Conservation (phyloP, 352 stramenopile species). For the Pythium guiyangense region DNA sequence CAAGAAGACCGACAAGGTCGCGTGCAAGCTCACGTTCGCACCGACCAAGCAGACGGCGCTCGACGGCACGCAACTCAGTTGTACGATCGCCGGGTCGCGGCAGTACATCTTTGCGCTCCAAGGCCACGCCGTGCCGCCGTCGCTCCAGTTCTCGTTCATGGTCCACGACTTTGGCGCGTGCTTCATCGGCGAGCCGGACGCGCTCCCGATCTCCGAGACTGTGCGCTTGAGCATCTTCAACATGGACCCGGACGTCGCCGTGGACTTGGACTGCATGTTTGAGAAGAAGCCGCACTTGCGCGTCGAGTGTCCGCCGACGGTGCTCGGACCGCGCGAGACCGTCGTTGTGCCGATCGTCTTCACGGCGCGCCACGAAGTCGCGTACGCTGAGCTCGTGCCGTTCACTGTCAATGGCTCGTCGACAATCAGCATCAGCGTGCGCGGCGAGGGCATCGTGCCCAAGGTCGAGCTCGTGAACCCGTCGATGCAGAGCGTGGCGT, state of each 20-base stretch:
- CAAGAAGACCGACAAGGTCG: conserved; percentile 82
- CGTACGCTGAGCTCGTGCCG: conserved; percentile 83
- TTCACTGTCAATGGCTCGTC: conserved; percentile 90
- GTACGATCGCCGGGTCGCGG: conserved; percentile 82
- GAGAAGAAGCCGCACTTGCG: conserved; percentile 83
- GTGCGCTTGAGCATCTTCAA: conserved; percentile 78
- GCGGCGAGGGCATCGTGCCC: conserved; percentile 69
- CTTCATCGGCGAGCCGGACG: conserved; percentile 85
- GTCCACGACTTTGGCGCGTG: conserved; percentile 90
- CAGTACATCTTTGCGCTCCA: conserved; percentile 77
- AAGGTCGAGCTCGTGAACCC: conserved; percentile 88
- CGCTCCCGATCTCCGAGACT: conserved; percentile 46
- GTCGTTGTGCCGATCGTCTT: conserved; percentile 85
- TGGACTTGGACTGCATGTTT: conserved; percentile 89
- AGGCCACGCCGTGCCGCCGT: conserved; percentile 76
- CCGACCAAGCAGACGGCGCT: conserved; percentile 73
- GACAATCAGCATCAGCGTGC: conserved; percentile 68
- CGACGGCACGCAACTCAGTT: conserved; percentile 64
- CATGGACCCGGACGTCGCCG: conserved; percentile 68
- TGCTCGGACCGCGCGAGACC: conserved; percentile 75
- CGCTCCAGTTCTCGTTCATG: conserved; percentile 87
- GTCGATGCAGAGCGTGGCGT: conserved; percentile 74
- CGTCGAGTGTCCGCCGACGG: conserved; percentile 81
- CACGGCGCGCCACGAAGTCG: conserved; percentile 71
- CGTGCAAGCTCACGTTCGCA: conserved; percentile 70